phyloP scores from a whole-genome alignment of 345 rosid genomes.

The Ceriops decandra region DNA sequence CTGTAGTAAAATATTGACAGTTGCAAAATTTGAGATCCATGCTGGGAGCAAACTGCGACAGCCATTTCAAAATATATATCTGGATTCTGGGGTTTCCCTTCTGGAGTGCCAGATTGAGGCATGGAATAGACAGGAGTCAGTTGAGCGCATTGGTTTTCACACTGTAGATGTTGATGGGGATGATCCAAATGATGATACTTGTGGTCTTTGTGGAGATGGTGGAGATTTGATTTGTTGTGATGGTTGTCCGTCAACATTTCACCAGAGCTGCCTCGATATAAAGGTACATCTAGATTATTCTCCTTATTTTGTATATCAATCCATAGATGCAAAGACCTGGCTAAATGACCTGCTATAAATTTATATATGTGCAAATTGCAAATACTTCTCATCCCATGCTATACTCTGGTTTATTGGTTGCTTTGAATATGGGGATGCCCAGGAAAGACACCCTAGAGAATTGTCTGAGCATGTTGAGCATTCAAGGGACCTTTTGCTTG shows the following conservation, averaged over 20 bases:
- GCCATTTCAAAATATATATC: slow-evolving; percentile 34
- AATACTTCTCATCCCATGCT: too few relatives aligned
- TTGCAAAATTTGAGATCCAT: slow-evolving; percentile 36
- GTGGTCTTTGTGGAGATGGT: slow-evolving; percentile 36
- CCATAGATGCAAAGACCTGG: background rate
- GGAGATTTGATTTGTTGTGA: slow-evolving; percentile 38
- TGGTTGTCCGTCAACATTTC: slow-evolving; percentile 35
- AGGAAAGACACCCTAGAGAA: too few relatives aligned
- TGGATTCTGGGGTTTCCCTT: slow-evolving; percentile 33
- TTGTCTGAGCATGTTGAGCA: too few relatives aligned
- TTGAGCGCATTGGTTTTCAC: slow-evolving; percentile 22
- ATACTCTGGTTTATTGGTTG: too few relatives aligned
- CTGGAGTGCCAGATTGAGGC: slow-evolving; percentile 35
- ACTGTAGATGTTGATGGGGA: slow-evolving; percentile 23
- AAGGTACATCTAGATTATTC: slow-evolving; percentile 9
- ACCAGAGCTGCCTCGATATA: slow-evolving; percentile 31
- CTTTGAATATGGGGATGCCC: too few relatives aligned
- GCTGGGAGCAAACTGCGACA: slow-evolving; percentile 35
- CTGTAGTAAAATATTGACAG: slow-evolving; percentile 35
- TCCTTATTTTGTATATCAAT: background rate
- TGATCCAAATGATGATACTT: slow-evolving; percentile 36
- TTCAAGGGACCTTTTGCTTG: too few relatives aligned
- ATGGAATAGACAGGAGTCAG: slow-evolving; percentile 29
- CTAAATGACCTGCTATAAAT: too few relatives aligned
- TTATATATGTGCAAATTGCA: too few relatives aligned